phyloP scores from a whole-genome alignment of 768 basidiomycete species.

The Boletus reticuloceps region DNA sequence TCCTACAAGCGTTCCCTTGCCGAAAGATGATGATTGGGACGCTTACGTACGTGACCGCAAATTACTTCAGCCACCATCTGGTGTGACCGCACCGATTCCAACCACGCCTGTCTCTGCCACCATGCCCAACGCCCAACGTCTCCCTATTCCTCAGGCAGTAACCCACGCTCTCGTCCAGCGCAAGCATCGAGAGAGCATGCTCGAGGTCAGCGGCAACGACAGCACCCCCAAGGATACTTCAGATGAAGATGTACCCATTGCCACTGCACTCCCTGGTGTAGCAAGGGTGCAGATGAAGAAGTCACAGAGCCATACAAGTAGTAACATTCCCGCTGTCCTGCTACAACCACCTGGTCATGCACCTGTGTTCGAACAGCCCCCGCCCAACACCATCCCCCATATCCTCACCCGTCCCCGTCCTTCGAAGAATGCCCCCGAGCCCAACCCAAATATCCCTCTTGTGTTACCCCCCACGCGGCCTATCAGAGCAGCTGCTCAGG shows the following conservation, averaged over 20 bases:
- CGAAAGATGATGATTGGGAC: constrained; percentile 77
- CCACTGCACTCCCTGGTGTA: constrained; percentile 14
- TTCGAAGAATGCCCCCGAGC: constrained; percentile 16
- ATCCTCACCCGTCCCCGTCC: constrained; percentile 24
- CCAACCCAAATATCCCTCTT: constrained; percentile 28
- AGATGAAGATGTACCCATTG: constrained; percentile 36
- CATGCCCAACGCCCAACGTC: constrained; percentile 37
- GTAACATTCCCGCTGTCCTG: constrained; percentile 27
- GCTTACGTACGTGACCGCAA: constrained; percentile 82
- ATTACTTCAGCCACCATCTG: constrained; percentile 78
- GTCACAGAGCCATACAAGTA: constrained; percentile 15
- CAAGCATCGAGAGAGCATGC: constrained; percentile 66
- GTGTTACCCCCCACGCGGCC: constrained; percentile 29
- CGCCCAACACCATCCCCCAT: constrained; percentile 15
- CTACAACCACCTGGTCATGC: constrained; percentile 31
- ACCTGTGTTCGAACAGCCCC: constrained; percentile 24
- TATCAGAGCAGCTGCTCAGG: constrained; percentile 36
- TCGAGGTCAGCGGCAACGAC: constrained; percentile 43
- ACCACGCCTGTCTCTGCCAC: constrained; percentile 47
- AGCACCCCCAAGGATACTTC: constrained; percentile 32
- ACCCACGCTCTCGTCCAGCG: constrained; percentile 70
- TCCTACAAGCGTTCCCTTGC: constrained; percentile 69
- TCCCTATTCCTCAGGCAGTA: constrained; percentile 68
- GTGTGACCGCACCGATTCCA: constrained; percentile 74
- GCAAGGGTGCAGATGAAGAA: constrained; percentile 18